These are phyloP conservation scores for Botrytis squamosa DNA, from an alignment of 2,329 filamentous ascomycete genomes.

Conservation along the genomic window DNA sequence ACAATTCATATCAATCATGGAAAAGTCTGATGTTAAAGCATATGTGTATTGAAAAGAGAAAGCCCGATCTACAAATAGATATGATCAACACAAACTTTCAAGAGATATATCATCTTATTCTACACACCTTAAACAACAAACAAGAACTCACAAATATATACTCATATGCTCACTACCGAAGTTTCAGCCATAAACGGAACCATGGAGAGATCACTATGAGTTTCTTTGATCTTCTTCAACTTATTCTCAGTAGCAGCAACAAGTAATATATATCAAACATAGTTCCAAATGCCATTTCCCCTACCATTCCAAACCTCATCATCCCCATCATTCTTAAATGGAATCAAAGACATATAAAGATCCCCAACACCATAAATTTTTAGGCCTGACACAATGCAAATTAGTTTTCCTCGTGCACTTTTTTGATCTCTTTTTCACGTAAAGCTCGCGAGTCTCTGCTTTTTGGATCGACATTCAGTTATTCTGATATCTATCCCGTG, in stretches of 20 bases:
- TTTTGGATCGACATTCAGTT: no score
- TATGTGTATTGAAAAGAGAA: not conserved
- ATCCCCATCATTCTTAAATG: not conserved
- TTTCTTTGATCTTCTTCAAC: fast-evolving
- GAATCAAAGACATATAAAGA: not conserved
- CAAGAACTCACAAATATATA: no score
- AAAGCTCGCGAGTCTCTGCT: no score
- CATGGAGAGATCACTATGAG: not conserved
- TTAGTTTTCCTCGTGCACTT: no score
- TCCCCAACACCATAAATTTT: fast-evolving
- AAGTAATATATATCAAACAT: not conserved
- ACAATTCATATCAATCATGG: not conserved
- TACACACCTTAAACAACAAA: no score
- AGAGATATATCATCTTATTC: not conserved
- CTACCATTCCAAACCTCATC: not conserved
- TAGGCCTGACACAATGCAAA: no score
- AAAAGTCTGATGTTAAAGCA: not conserved
- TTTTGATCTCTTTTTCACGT: no score
- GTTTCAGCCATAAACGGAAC: not conserved
- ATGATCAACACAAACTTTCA: not conserved
- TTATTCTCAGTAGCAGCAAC: not conserved
- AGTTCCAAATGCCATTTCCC: not conserved
- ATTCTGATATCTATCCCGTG: no score
- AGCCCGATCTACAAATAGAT: not conserved
- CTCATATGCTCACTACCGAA: not conserved